Base-by-base conservation (phyloP, 352 stramenopile species). In the Phytophthora kernoviae region DNA sequence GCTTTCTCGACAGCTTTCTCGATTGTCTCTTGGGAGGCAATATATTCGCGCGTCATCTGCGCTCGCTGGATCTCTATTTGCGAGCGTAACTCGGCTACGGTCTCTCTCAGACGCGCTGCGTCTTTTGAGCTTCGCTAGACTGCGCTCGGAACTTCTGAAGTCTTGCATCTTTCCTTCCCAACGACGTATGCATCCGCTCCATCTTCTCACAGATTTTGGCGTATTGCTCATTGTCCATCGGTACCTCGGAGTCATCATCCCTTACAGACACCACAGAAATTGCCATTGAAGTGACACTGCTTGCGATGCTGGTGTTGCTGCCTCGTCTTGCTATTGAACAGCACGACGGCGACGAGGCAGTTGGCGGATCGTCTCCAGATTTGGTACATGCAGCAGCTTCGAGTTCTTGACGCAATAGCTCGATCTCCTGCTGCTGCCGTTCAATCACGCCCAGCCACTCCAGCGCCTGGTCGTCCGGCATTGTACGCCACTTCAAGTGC, bases 391-490 rank as follows among this genome's bases (percentile, higher is more conserved):
- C 17, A 21, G 34, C 8, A 11, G 30, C 24, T 4, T 45, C 40
- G 14, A 73, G 17, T 41, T 55, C 52, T 15, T 48, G 36, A n/a
- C 70, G 66, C 36, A 84, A 56, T 10, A 59, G 36, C 50, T 83
- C 65, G 33, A 84, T 75, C 72, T 85, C 65, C 30, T 43, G 69
- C 64, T 86, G 79, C 59, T 83, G 79, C 6, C 34, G 53, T 60
- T 84, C 76, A 18, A 84, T 46, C 33, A 84, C 65, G 18, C 57
- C 48, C 34, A 79, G 62, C 73, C 68, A 83, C 52, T 82, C 63
- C 7, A 22, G 24, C 17, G 37, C 43, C 30, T 44, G 45, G 44
- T 64, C 49, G 58, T 56, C 36, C 12, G 33, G 47, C 47, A 54
- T 54, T 14, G 44, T 41, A 15, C 17, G 32, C 21, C 41, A 4